Evolutionary conservation across 1,284 basidiomycete genomes (phyloP).

Genomic region (Amylostereum chailletii): DNA sequence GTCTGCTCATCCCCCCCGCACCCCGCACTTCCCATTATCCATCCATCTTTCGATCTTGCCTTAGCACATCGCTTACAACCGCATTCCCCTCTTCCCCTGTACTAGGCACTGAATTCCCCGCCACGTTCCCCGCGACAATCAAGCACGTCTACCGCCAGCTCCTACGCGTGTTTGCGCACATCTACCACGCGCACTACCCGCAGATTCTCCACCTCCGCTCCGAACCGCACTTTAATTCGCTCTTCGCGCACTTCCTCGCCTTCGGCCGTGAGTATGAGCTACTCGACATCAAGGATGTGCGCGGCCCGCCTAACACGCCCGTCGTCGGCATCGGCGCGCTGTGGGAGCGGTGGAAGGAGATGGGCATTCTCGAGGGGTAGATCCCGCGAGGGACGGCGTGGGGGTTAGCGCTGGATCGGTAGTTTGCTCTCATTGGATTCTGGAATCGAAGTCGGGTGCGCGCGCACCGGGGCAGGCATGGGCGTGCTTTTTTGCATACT

Average conservation of each 20-base stretch:
- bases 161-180: constrained; percentile 93
- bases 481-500: too few species aligned
- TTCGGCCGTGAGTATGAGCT: constrained; percentile 93
- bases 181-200: constrained; percentile 93
- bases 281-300: constrained; percentile 84
- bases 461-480: too few species aligned
- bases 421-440: too few species aligned
- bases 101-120: constrained; percentile 84
- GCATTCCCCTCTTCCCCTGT: constrained; percentile 1
- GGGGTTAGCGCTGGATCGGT: too few species aligned
- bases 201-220: constrained; percentile 90
- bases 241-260: constrained; percentile 94
- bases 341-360: constrained; percentile 86
- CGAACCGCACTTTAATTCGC: constrained; percentile 96
- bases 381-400: background rate
- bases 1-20: too few species aligned
- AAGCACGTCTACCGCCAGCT: constrained; percentile 97
- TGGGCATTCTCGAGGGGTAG: constrained; percentile 53
- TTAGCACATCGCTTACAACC: background rate
- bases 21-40: too few species aligned
- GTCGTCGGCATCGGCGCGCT: constrained; percentile 73
- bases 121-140: constrained; percentile 84
- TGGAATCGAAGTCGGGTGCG: too few species aligned
- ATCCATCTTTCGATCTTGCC: too few species aligned
- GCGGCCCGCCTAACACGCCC: constrained; percentile 51